A percentile compares a stretch with the other conserved stretches of the same genome.
phyloP scores from a whole-genome alignment of 2,329 filamentous ascomycete genomes.

The Pseudonectria buxi region DNA sequence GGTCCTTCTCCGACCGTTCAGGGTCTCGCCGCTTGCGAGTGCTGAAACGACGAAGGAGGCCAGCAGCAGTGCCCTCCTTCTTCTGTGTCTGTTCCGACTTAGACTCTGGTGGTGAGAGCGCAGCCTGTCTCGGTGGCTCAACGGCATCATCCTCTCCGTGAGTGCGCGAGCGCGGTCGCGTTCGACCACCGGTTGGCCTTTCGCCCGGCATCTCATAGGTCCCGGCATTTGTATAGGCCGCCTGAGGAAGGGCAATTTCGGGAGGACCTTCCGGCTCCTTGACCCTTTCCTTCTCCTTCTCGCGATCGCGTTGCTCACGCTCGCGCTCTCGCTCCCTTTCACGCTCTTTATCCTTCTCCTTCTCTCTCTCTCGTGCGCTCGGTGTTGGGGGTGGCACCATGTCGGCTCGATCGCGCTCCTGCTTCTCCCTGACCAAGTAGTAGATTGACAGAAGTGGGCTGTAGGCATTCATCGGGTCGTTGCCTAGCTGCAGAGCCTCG shows the following conservation, averaged over 20 bases:
- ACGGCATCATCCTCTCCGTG: conserved; percentile 89
- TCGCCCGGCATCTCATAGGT: conserved; percentile 86
- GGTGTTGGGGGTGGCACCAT: conserved; percentile 41
- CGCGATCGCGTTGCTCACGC: conserved; percentile 20
- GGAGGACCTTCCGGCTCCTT: conserved; percentile 50
- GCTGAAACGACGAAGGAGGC: conserved; percentile 82
- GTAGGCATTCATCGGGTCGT: conserved; percentile 87
- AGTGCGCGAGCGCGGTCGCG: conserved; percentile 78
- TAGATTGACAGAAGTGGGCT: conserved; percentile 91
- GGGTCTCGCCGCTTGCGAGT: conserved; percentile 70
- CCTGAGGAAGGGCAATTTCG: conserved; percentile 73
- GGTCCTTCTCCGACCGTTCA: conserved; percentile 54
- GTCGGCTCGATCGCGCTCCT: conserved; percentile 61
- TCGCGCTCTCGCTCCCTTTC: conserved; percentile 17
- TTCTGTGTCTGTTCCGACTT: conserved; percentile 57
- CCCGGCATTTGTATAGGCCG: conserved; percentile 80
- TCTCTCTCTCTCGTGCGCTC: conserved; percentile 26
- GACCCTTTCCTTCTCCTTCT: conserved; percentile 21
- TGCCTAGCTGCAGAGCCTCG: conserved; percentile 74
- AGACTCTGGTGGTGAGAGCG: conserved; percentile 40
- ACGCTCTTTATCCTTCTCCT: conserved; percentile 15
- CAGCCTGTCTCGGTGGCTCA: conserved; percentile 40
- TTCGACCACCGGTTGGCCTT: conserved; percentile 74
- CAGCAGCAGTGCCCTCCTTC: conserved; percentile 82
- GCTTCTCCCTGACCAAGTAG: conserved; percentile 91